Base-by-base conservation (phyloP, 306 rosid genomes). In the Mimosa bimucronata region DNA sequence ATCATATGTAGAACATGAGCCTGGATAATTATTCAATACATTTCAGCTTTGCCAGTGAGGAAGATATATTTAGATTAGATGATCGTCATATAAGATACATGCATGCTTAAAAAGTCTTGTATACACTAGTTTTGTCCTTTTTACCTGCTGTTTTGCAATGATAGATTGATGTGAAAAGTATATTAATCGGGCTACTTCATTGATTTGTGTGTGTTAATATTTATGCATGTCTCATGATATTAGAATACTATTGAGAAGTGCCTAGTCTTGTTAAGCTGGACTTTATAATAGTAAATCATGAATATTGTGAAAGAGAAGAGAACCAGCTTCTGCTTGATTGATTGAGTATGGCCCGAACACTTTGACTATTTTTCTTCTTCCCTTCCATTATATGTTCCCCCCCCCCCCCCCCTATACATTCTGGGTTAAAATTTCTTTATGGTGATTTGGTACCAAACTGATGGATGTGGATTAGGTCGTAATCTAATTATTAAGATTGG, bases 221-320 rank as follows among this genome's bases (percentile, higher is more conserved):
- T 58, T 23, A 65, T 65, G 42, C 70, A 7, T 9, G 37, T 65
- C 25, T 38, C 15, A 10, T 37, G 48, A 67, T 18, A 66, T 18
- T 66, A 66, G 72, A 37, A 67, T 67, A 65, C 4, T 66, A n/a
- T n/a, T 66, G 48, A 66, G 72, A 9, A 14, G 5, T 65, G 45
- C 21, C 52, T 68, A 4, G 31, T 38, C 19, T 9, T 11, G 73
- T 68, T 40, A 68, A 68, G 31, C 31, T 21, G 21, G 12, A 16
- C 30, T 21, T 40, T 40, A 68, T 40, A 30, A 68, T 34, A 26
- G 71, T 8, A n/a, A 21, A 21, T 40, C 53, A 23, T 41, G 16
- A 12, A 68, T 40, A 13, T 5, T 68, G 3, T 66, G 16, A 37
- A 28, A 25, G 46, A n/a, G 72, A 28, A 25, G 46, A n/a, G 72